Base-by-base conservation (phyloP, 768 basidiomycete species). In the Lentinula guzmanii region DNA sequence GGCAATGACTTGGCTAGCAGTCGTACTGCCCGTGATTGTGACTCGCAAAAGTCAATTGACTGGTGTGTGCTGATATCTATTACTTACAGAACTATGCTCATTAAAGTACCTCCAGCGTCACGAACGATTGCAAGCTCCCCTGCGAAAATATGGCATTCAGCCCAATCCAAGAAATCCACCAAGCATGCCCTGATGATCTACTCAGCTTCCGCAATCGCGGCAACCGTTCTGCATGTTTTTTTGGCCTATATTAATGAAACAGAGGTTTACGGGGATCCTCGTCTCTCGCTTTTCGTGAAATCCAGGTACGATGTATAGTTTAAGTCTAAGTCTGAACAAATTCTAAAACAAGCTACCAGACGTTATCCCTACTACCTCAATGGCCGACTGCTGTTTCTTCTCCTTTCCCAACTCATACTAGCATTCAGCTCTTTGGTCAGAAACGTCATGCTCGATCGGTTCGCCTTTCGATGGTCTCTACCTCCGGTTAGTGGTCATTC, bases 341-440 rank as follows among this genome's bases (percentile, higher is more conserved):
- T 50, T 45, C 35, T 61, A 21, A 42, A 59, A 37, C 24, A 41
- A 62, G 60, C 33, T 46, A 60, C 13, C 63, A 90, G 89, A 67
- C 90, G 87, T 71, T 87, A 91, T 62, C 89, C 88, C 0, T 82
- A 84, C 64, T 86, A 90, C 66, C 76, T 91, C 21, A 90, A 90
- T 58, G 88, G 87, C 1, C 82, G 83, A 16, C 72, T 89, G 5
- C 64, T 91, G 7, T 89, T 88, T 67, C 69, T 90, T 16, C 57
- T 83, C 28, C 64, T 82, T 52, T 78, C 83, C 0, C 89, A 91
- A 67, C 9, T 77, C 2, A 72, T 74, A 45, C 66, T 80, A 8
- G 82, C 83, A 0, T 46, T 73, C 6, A 73, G 76, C 2, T 90
- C 80, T 63, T 71, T 78, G 1, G 68, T 87, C 21, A 79, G 89